Evolutionary conservation across 768 basidiomycete species (phyloP), one percentile per base, ranked within the genome.

Genomic region (Pleurotus tuoliensis): DNA sequence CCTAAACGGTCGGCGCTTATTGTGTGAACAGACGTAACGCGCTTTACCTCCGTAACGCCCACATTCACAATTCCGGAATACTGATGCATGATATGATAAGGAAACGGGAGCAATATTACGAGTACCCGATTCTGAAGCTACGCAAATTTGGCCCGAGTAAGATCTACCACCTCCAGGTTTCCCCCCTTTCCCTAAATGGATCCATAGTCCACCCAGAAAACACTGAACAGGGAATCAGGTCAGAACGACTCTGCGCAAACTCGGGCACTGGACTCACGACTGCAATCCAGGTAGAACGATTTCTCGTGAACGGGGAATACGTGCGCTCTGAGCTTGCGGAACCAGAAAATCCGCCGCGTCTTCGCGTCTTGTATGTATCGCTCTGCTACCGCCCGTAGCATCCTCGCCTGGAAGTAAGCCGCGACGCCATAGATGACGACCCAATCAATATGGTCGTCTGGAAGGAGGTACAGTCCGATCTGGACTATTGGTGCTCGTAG

Each of bases 281-380:
- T 53, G 39, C 39, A 18, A 15, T 53, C 51, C 13, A 53, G 39
- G n/a, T 41, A 24, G 20, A 53, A 53, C 15, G 51, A 39, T 5
- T 25, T 12, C 20, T 53, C 51, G 15, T 40, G 8, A 4, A 53
- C 39, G 5, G 51, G 51, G 25, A 40, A 53, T 25, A 34, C 30
- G 24, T 53, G 51, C 5, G 37, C 39, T 25, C 24, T 40, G 51
- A 53, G 51, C 51, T 41, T 53, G 8, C 51, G n/a, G 18, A 40
- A 53, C 51, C 51, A 53, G 51, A 53, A 40, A 20, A 53, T 53
- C 51, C 51, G 16, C 7, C 51, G 51, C 39, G 51, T 53, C 18
- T 53, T 53, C 15, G 51, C 51, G 22, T 53, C 51, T 41, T 41
- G 39, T 37, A 53, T 41, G 51, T 53, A 53, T 1, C 51, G 16